A percentile compares a stretch with the other conserved stretches of the same genome.
These are phyloP conservation scores for Solanum pinnatisectum DNA, from an alignment of 257 asterid species.

Conservation along the genomic window DNA sequence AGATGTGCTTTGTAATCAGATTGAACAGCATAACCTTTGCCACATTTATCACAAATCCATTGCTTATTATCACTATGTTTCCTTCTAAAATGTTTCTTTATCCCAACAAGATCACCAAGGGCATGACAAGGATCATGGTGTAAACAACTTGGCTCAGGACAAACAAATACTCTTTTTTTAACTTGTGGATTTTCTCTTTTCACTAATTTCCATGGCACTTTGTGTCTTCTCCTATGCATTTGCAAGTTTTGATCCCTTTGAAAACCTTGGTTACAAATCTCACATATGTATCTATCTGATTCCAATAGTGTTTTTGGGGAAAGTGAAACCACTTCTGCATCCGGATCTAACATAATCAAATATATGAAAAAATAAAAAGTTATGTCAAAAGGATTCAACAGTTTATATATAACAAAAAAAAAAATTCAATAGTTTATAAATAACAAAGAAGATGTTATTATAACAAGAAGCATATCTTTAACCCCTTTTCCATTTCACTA, in stretches of 20 bases:
- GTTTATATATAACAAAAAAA: not conserved
- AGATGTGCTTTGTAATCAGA: slow-evolving; percentile 68
- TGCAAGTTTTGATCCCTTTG: slow-evolving; percentile 21
- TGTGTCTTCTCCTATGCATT: slow-evolving; percentile 20
- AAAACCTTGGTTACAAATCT: slow-evolving; percentile 17
- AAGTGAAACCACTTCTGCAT: slow-evolving; percentile 15
- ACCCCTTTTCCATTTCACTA: not conserved
- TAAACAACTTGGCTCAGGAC: slow-evolving; percentile 69
- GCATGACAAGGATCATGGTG: slow-evolving; percentile 75
- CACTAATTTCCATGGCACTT: slow-evolving; percentile 16
- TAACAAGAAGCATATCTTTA: not conserved
- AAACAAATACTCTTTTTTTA: slow-evolving; percentile 56
- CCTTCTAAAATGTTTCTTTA: slow-evolving; percentile 63
- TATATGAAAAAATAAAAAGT: not conserved
- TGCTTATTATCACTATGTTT: slow-evolving; percentile 62
- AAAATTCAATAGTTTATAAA: not conserved
- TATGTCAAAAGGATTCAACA: not conserved
- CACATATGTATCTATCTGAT: slow-evolving; percentile 17
- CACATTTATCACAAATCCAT: slow-evolving; percentile 65
- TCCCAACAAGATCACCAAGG: slow-evolving; percentile 68
- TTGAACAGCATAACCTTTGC: slow-evolving; percentile 65
- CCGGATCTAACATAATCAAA: slow-evolving; percentile 1
- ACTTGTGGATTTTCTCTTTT: slow-evolving; percentile 39
- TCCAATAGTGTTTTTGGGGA: slow-evolving; percentile 17
- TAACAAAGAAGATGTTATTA: not conserved